Evolutionary conservation across 768 basidiomycete genomes (phyloP), one percentile per base, ranked within the genome.

Genomic region (Goffeauzyma gilvescens): DNA sequence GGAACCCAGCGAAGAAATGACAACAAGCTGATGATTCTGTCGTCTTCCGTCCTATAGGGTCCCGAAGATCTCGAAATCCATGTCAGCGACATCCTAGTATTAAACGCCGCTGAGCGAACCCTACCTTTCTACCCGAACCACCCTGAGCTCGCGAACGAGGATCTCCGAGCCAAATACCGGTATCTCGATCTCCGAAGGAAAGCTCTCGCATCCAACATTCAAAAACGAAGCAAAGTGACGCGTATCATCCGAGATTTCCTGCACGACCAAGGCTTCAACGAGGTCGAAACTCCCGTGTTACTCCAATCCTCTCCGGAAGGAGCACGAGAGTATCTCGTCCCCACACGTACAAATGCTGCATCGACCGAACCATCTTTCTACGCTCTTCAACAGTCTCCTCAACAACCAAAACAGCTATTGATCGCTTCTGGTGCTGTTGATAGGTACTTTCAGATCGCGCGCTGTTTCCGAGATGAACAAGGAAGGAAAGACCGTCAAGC

Each of bases 381-480:
- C 61, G 83, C 89, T 0, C 71, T 93, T 37, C 76, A 83, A 9
- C 89, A 93, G 65, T 93, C 87, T 0, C 89, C 89, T 2, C 89
- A 95, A 60, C 87, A 90, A 63, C 85, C 86, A 3, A 95, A 93
- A 62, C 89, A 93, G 58, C 69, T 93, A 4, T 71, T 95, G 43
- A 81, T 93, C 18, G 78, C 79, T 49, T 90, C 87, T 7, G 89
- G 87, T 14, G 76, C 72, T 3, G 71, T 89, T n/a, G 80, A 85
- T 57, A 75, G 72, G 51, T 95, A 95, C 65, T 95, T 75, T 65
- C 89, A 95, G 62, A 70, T 95, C 41, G 89, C 89, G 12, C 75
- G 75, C 51, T 95, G 89, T 65, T 95, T 95, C 70, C 75, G 89
- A 33, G 89, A 95, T 62, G 89, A 95, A 64, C 85, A 84, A 56